phyloP scores from a whole-genome alignment of 2,329 filamentous ascomycete genomes.

The Aspergillus chevalieri region DNA sequence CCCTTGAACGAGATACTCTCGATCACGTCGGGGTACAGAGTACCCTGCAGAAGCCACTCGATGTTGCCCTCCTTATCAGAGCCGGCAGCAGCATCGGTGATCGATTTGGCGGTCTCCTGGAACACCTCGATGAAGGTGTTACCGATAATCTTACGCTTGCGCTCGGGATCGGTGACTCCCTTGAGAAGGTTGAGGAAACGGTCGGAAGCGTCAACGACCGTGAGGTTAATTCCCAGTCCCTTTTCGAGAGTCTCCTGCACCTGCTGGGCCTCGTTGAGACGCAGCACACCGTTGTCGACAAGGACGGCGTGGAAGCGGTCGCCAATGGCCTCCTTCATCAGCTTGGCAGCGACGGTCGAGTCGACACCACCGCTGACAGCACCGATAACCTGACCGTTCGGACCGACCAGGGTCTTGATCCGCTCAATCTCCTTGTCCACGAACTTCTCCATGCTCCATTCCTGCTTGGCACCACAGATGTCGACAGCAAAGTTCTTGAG shows the following conservation, averaged over 20 bases:
- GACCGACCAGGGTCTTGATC: constrained; percentile 76
- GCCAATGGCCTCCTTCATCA: constrained; percentile 82
- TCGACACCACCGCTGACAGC: constrained; percentile 82
- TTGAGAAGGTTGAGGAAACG: constrained; percentile 70
- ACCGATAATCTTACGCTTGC: constrained; percentile 88
- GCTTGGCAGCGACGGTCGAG: constrained; percentile 75
- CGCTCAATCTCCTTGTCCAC: constrained; percentile 71
- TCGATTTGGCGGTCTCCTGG: constrained; percentile 68
- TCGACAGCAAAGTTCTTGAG: constrained; percentile 76
- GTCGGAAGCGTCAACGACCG: constrained; percentile 72
- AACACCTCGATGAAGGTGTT: constrained; percentile 76
- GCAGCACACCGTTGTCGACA: constrained; percentile 79
- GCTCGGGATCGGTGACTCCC: constrained; percentile 74
- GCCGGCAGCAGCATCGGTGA: constrained; percentile 64
- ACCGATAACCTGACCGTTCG: constrained; percentile 73
- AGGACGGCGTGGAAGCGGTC: constrained; percentile 79
- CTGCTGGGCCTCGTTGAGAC: constrained; percentile 73
- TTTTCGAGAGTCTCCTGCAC: constrained; percentile 74
- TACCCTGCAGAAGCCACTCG: constrained; percentile 82
- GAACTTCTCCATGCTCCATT: constrained; percentile 86
- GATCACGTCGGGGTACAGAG: constrained; percentile 70
- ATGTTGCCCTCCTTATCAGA: constrained; percentile 59
- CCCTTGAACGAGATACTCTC: constrained; percentile 69
- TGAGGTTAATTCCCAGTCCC: constrained; percentile 84
- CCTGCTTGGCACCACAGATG: constrained; percentile 69